Percentiles rank a stretch among this genome's conserved stretches.
These are phyloP conservation scores for Dissophora ornata DNA, from an alignment of 192 early-diverging fungal species.

Conservation along the genomic window DNA sequence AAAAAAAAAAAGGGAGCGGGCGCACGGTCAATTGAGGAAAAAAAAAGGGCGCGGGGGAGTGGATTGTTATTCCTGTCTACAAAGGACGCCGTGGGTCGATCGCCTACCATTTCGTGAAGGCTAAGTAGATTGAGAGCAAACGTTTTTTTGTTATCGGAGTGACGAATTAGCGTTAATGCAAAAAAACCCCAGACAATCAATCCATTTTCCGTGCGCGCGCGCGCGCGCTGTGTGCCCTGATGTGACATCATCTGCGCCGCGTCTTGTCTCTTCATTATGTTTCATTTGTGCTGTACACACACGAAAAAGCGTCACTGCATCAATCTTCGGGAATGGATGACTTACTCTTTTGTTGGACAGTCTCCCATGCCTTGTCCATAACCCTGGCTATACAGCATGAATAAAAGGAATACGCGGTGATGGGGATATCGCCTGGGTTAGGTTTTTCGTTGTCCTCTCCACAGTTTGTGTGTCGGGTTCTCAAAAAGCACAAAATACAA, in stretches of 20 bases:
- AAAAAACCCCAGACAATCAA: background rate
- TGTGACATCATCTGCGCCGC: constrained; percentile 14
- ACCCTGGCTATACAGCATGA: constrained; percentile 59
- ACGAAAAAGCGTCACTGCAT: constrained; percentile 26
- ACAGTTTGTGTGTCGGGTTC: too few relatives aligned
- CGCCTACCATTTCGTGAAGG: constrained; percentile 84
- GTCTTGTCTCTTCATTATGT: background rate
- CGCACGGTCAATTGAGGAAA: background rate
- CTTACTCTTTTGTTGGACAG: constrained; percentile 93
- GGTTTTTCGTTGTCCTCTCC: too few relatives aligned
- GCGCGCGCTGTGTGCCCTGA: background rate
- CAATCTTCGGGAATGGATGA: background rate
- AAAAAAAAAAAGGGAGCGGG: background rate
- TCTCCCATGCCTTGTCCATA: constrained; percentile 88
- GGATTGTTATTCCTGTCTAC: background rate
- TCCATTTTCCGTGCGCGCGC: background rate
- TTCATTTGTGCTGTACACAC: too few relatives aligned
- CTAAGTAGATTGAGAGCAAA: constrained; percentile 46
- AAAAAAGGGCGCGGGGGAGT: too few relatives aligned
- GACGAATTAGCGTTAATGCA: constrained; percentile 9
- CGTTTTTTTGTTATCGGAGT: background rate
- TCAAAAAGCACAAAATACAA: too few relatives aligned
- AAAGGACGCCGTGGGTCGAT: background rate
- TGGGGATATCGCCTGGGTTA: too few relatives aligned
- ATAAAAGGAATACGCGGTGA: too few relatives aligned